Conservation (phyloP, 345 rosid genomes). For the Heritiera littoralis region DNA sequence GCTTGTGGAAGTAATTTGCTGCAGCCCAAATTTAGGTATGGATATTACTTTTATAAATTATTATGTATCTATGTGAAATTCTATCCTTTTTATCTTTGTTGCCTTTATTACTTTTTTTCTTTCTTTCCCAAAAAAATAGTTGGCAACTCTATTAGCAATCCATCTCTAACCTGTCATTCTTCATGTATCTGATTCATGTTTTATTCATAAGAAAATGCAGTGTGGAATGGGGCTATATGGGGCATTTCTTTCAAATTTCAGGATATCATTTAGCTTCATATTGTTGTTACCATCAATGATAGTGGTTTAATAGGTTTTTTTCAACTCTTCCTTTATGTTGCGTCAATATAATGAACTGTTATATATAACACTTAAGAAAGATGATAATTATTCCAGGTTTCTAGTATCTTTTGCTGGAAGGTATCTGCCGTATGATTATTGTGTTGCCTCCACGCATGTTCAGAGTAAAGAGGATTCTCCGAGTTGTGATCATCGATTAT, state of each 20-base stretch:
- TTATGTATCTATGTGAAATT: not conserved
- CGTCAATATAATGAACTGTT: constrained; percentile 7
- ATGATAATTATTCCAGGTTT: constrained; percentile 59
- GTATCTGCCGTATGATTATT: constrained; percentile 65
- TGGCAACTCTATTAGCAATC: not conserved
- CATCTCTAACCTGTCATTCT: not conserved
- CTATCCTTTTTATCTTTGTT: not conserved
- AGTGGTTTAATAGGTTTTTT: not conserved
- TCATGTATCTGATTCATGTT: not conserved
- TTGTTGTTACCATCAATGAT: not conserved
- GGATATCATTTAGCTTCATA: not conserved
- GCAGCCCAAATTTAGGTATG: constrained; percentile 78
- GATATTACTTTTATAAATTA: constrained; percentile 7
- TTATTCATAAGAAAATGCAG: not conserved
- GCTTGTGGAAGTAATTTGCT: constrained; percentile 80
- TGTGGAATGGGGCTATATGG: not conserved
- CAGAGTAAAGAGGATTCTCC: constrained; percentile 39
- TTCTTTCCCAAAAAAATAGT: not conserved
- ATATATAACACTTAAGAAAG: constrained; percentile 13
- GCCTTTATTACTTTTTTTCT: not conserved
- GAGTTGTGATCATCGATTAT: constrained; percentile 55
- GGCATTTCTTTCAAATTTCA: not conserved
- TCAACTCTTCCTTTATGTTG: constrained; percentile 1
- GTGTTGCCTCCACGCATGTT: constrained; percentile 47
- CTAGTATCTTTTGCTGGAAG: constrained; percentile 88